Conservation (phyloP, 2,329 filamentous ascomycete species). For the Alternaria sp. region DNA sequence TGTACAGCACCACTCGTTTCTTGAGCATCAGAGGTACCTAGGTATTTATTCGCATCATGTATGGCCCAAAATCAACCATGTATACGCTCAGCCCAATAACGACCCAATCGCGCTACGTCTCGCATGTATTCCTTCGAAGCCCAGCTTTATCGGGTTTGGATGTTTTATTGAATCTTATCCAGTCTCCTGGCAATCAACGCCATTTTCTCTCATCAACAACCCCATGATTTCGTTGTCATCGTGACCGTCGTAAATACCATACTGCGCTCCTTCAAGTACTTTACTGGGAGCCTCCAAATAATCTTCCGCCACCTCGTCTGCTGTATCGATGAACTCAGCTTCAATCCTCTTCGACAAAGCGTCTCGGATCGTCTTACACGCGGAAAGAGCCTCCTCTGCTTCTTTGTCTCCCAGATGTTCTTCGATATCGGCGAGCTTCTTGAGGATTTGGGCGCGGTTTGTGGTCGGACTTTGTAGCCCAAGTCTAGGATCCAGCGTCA, state of each 20-base stretch:
- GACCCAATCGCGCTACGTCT: background rate
- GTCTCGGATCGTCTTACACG: slow-evolving; percentile 27
- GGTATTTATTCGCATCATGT: background rate
- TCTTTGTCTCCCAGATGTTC: slow-evolving; percentile 14
- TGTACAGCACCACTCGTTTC: background rate
- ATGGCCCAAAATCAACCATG: background rate
- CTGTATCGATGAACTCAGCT: background rate
- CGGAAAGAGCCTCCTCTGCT: slow-evolving; percentile 19
- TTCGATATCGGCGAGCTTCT: slow-evolving; percentile 28
- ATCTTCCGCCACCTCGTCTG: background rate
- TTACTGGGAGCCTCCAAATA: slow-evolving; percentile 7
- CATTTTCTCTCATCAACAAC: slow-evolving; percentile 17
- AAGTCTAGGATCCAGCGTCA: slow-evolving; percentile 5
- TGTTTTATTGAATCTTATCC: background rate
- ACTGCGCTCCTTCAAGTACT: background rate
- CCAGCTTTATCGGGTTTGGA: background rate
- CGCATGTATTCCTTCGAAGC: background rate
- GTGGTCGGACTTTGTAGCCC: background rate
- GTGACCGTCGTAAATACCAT: background rate
- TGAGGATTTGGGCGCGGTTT: slow-evolving; percentile 6
- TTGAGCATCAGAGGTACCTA: background rate
- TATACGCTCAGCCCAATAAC: background rate
- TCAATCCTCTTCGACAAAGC: background rate
- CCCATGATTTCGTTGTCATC: slow-evolving; percentile 13
- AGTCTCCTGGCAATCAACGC: background rate